phyloP scores from a whole-genome alignment of 768 basidiomycete species.

The Saitozyma podzolica region DNA sequence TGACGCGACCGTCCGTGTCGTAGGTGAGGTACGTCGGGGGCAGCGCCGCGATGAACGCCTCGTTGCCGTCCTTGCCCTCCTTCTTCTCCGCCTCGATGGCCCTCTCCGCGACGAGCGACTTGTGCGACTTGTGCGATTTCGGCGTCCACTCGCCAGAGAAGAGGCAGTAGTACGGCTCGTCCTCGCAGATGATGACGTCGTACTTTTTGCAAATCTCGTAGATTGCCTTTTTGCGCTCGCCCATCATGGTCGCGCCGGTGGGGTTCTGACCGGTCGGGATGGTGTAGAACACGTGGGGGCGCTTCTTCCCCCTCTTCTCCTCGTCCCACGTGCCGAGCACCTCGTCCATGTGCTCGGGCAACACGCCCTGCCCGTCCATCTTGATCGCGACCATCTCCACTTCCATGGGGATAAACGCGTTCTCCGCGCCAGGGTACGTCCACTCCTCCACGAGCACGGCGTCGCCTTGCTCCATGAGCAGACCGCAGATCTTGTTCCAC shows the following conservation, averaged over 20 bases:
- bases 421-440: constrained; percentile 63
- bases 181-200: constrained; percentile 74
- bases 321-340: constrained; percentile 70
- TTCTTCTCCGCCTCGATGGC: constrained; percentile 26
- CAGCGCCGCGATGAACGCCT: constrained; percentile 60
- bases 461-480: constrained; percentile 58
- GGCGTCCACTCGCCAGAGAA: constrained; percentile 50
- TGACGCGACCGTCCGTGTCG: constrained; percentile 78
- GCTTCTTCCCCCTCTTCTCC: constrained; percentile 59
- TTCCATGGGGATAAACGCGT: constrained; percentile 40
- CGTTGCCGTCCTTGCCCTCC: constrained; percentile 54
- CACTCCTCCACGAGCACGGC: constrained; percentile 61
- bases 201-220: constrained; percentile 81
- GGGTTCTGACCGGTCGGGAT: constrained; percentile 85
- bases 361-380: constrained; percentile 73
- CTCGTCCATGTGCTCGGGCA: constrained; percentile 62
- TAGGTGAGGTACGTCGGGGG: constrained; percentile 61
- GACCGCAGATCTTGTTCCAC: constrained; percentile 62
- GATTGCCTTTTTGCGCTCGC: constrained; percentile 69
- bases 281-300: constrained; percentile 56
- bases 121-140: constrained; percentile 42
- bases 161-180: constrained; percentile 75
- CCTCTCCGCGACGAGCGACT: constrained; percentile 27
- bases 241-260: constrained; percentile 69
- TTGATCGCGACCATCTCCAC: constrained; percentile 54